Conservation (phyloP, 306 rosid species). For the Coriaria nepalensis region DNA sequence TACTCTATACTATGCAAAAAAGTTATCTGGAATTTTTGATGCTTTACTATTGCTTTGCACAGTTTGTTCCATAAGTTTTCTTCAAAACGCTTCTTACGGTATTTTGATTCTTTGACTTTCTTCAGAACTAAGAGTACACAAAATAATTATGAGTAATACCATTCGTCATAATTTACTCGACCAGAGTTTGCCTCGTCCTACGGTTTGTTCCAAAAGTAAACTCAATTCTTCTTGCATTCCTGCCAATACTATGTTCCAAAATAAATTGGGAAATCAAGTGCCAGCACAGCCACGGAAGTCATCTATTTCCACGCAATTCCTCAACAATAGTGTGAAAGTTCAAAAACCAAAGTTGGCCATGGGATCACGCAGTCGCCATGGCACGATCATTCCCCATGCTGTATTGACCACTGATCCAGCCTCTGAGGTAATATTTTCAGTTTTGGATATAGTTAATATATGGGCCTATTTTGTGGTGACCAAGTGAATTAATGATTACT, state of each 20-base stretch:
- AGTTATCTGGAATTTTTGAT: neutral
- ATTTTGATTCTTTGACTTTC: conserved; percentile 17
- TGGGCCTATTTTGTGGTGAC: neutral
- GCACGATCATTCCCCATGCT: conserved; percentile 35
- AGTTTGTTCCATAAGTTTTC: conserved; percentile 3
- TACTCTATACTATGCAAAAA: neutral
- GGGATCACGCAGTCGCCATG: conserved; percentile 25
- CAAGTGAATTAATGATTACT: no score
- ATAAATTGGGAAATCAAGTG: conserved; percentile 32
- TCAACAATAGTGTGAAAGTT: conserved; percentile 33
- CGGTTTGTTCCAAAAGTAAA: conserved; percentile 51
- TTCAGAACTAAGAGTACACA: conserved; percentile 30
- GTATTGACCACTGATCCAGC: conserved; percentile 38
- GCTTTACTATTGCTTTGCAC: neutral
- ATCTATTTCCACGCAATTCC: conserved; percentile 34
- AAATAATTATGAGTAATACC: conserved; percentile 48
- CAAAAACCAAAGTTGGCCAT: conserved; percentile 34
- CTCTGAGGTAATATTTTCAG: conserved; percentile 34
- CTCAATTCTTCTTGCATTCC: conserved; percentile 39
- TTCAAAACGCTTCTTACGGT: neutral
- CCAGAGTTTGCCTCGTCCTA: conserved; percentile 39
- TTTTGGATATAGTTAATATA: neutral
- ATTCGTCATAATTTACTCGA: conserved; percentile 50
- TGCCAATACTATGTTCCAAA: conserved; percentile 33
- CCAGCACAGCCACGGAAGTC: conserved; percentile 26